Base-by-base conservation (phyloP, 108 stramenopile genomes). In the Cyclotella atomus region DNA sequence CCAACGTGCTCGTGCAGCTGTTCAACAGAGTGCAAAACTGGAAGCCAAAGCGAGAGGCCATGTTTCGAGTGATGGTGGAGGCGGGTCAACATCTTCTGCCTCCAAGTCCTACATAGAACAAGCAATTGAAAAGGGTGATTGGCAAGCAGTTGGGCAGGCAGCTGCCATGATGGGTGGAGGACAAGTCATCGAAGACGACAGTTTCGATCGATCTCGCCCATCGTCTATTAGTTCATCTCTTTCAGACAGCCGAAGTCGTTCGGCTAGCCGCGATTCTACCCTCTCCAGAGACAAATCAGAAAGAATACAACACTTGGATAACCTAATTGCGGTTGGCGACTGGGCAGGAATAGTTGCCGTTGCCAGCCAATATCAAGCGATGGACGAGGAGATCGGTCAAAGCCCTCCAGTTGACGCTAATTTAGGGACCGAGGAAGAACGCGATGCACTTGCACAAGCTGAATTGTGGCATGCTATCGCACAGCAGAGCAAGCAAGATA, bases 141-240 rank as follows among this genome's bases (percentile, higher is more conserved):
- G 94, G 94, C 90, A 88, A 34, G 94, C 94, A 34, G 94, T 95
- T 24, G 91, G 90, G n/a, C 84, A 90, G 28, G 90, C 90, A 34
- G 94, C 94, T 21, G 75, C 71, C 4, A 66, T 73, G 67, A 63
- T 80, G 79, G 65, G 71, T 16, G 64, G n/a, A 2, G 60, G 59
- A 21, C 29, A 54, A n/a, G 41, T 43, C 0, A 32, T 67, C 15
- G 46, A 56, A 20, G 50, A 41, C 9, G 47, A 59, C 35, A 46
- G 59, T 3, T n/a, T 28, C n/a, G 44, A 65, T 2, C 65, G 19
- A 23, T 62, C 68, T 7, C 30, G 14, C 28, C 17, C 49, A 28
- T 61, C 52, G 9, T 44, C 44, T 10, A 47, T 32, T 20, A 71
- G 70, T 54, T 52, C 52, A 20, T 55, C 36, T 20, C 56, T 57